phyloP scores from a whole-genome alignment of 345 rosid genomes.

The Bretschneidera sinensis region DNA sequence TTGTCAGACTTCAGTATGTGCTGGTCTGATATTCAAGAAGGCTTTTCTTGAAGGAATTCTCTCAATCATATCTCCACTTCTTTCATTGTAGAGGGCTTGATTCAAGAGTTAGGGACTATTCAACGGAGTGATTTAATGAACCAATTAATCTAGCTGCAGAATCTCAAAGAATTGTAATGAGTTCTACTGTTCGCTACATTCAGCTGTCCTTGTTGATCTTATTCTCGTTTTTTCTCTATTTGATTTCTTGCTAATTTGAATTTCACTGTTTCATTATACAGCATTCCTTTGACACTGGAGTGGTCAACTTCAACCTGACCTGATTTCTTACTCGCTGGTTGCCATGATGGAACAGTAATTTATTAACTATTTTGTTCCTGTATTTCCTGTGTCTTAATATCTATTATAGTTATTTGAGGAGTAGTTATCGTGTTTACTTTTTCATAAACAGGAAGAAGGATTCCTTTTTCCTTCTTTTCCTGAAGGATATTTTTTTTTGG shows the following conservation, averaged over 20 bases:
- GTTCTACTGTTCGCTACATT: not conserved
- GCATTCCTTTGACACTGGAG: conserved; percentile 66
- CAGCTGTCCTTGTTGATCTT: conserved; percentile 9
- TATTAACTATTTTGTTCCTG: not conserved
- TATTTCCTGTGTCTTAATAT: not conserved
- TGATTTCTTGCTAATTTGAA: not conserved
- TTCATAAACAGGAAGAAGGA: not conserved
- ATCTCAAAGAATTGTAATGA: too few relatives aligned
- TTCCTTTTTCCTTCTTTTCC: not conserved
- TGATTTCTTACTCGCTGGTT: conserved; percentile 83
- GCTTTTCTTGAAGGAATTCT: not conserved
- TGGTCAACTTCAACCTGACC: conserved; percentile 67
- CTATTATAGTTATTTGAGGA: too few relatives aligned
- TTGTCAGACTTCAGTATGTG: not conserved
- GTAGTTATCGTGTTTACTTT: not conserved
- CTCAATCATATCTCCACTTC: not conserved
- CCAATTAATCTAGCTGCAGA: not conserved
- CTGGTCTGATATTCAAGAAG: not conserved
- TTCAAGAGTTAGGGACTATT: not conserved
- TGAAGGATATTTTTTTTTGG: not conserved
- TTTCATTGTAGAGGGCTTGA: not conserved
- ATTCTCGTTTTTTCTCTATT: not conserved
- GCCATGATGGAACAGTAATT: conserved; percentile 90
- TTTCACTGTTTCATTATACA: not conserved
- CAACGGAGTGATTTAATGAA: not conserved